Percentiles rank a stretch among this genome's conserved stretches.
These are phyloP conservation scores for Flaveria floridana DNA, from an alignment of 140 eudicot genomes.

Conservation along the genomic window DNA sequence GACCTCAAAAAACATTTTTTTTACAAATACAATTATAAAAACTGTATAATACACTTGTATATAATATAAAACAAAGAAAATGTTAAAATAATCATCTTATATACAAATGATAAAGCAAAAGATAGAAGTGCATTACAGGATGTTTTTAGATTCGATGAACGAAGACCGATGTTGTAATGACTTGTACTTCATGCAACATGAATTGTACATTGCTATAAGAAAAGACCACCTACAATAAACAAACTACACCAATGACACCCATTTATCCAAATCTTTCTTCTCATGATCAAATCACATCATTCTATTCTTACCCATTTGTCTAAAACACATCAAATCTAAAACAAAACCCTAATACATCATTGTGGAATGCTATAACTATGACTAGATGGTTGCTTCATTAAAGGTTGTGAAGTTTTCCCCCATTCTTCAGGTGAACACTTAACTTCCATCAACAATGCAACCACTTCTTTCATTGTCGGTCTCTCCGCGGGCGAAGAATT, in stretches of 20 bases:
- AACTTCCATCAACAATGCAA: constrained; percentile 92
- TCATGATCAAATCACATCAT: constrained; percentile 24
- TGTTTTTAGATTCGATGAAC: not conserved
- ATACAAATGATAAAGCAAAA: not conserved
- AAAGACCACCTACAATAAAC: constrained; percentile 38
- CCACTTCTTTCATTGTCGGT: constrained; percentile 97
- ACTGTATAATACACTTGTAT: no score
- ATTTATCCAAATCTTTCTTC: constrained; percentile 33
- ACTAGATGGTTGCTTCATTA: constrained; percentile 74
- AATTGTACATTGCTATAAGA: constrained; percentile 30
- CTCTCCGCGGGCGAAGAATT: constrained; percentile 81
- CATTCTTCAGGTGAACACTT: constrained; percentile 78
- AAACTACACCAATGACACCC: constrained; percentile 32
- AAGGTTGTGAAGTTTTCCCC: constrained; percentile 93
- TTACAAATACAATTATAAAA: no score
- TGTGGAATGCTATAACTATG: constrained; percentile 42
- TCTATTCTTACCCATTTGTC: constrained; percentile 34
- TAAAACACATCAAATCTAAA: constrained; percentile 30
- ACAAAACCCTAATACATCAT: constrained; percentile 26
- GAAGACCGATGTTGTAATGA: constrained; percentile 13
- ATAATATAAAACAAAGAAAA: no score
- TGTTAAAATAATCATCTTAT: no score
- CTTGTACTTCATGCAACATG: constrained; percentile 26
- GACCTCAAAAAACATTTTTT: constrained; percentile 21
- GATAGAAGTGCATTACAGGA: no score